Evolutionary conservation across 2,329 filamentous ascomycete genomes (phyloP).

Genomic region (Neofusicoccum umdonicola): DNA sequence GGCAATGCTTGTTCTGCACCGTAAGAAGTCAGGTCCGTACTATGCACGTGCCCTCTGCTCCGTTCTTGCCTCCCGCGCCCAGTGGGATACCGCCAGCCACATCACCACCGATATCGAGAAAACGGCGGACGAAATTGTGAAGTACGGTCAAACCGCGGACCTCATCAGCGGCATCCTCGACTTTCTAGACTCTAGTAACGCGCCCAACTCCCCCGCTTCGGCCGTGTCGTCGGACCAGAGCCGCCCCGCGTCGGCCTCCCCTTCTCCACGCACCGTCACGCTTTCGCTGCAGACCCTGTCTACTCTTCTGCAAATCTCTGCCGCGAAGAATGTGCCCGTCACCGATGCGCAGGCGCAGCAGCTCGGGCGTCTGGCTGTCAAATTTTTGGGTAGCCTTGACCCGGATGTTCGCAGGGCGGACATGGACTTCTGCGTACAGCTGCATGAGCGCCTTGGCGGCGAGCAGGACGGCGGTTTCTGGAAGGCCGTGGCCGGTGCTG

Average conservation of each 20-base stretch:
- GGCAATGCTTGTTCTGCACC: slow-evolving; percentile 61
- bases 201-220: slow-evolving; percentile 25
- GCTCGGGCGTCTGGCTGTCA: slow-evolving; percentile 39
- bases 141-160: slow-evolving; percentile 62
- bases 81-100: slow-evolving; percentile 67
- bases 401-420: slow-evolving; percentile 61
- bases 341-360: slow-evolving; percentile 34
- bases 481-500: slow-evolving; percentile 56
- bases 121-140: slow-evolving; percentile 69
- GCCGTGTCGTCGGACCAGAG: slow-evolving; percentile 35
- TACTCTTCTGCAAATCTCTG: slow-evolving; percentile 34
- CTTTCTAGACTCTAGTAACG: slow-evolving; percentile 32
- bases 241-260: slow-evolving; percentile 8
- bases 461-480: slow-evolving; percentile 58
- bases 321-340: slow-evolving; percentile 31
- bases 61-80: slow-evolving; percentile 62
- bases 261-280: slow-evolving; percentile 33
- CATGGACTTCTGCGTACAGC: slow-evolving; percentile 73
- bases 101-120: slow-evolving; percentile 73
- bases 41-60: slow-evolving; percentile 66
- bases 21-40: slow-evolving; percentile 47
- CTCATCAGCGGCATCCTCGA: slow-evolving; percentile 38
- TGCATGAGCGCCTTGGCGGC: slow-evolving; percentile 64
- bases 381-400: slow-evolving; percentile 38
- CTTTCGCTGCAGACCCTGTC: slow-evolving; percentile 42